phyloP scores from a whole-genome alignment of 805 yeast species.

The Zygotorulaspora florentina region DNA sequence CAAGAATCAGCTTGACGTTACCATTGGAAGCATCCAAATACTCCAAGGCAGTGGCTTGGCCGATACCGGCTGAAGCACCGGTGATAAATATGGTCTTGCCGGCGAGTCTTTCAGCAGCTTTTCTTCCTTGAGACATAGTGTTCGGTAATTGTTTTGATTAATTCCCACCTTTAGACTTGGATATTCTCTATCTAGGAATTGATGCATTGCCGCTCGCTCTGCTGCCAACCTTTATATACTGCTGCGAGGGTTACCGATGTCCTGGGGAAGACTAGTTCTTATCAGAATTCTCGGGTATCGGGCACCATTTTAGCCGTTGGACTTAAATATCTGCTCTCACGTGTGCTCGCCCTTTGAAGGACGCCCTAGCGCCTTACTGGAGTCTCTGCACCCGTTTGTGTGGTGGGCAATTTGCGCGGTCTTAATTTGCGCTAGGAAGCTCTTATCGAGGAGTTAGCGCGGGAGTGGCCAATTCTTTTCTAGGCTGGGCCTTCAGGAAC shows the following conservation, averaged over 20 bases:
- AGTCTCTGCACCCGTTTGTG: too few relatives aligned
- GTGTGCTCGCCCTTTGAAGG: too few relatives aligned
- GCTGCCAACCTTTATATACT: neutral
- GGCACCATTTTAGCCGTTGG: constrained; percentile 3
- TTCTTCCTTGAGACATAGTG: constrained; percentile 60
- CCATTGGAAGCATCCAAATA: constrained; percentile 76
- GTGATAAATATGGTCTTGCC: constrained; percentile 80
- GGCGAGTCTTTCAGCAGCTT: constrained; percentile 75
- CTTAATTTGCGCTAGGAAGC: too few relatives aligned
- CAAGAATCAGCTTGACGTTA: constrained; percentile 59
- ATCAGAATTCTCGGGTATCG: constrained; percentile 6
- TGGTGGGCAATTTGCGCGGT: too few relatives aligned
- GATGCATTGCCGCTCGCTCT: too few relatives aligned
- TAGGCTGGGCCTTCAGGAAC: too few relatives aligned
- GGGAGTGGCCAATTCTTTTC: too few relatives aligned
- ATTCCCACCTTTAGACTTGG: neutral
- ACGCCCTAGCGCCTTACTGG: too few relatives aligned
- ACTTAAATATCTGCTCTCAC: neutral
- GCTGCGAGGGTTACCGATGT: neutral
- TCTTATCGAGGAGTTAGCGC: too few relatives aligned
- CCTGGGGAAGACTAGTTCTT: neutral
- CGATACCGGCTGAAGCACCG: constrained; percentile 98
- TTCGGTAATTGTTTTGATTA: neutral
- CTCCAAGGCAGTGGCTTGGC: constrained; percentile 85
- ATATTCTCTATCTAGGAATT: neutral